Conservation (phyloP, 2,329 filamentous ascomycete genomes). For the Bipolaris oryzae region DNA sequence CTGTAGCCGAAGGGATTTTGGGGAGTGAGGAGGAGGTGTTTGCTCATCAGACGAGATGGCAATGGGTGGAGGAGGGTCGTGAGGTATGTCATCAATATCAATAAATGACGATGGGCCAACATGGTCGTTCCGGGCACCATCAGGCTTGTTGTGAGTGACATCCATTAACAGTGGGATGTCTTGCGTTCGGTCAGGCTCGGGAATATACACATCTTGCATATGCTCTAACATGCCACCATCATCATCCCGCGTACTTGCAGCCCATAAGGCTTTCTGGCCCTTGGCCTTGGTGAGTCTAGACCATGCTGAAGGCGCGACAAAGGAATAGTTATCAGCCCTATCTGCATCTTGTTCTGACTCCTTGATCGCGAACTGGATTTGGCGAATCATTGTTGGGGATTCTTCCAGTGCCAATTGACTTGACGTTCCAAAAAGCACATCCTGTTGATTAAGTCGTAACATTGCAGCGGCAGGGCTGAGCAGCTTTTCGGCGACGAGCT, state of each 20-base stretch:
- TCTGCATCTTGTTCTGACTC: constrained; percentile 41
- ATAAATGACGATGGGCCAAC: constrained; percentile 13
- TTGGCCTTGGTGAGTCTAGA: constrained; percentile 24
- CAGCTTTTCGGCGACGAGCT: constrained; percentile 41
- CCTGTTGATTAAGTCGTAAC: constrained; percentile 37
- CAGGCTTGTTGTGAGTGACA: constrained; percentile 13
- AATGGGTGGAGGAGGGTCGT: constrained; percentile 7
- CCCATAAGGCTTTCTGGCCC: constrained; percentile 40
- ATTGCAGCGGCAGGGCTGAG: constrained; percentile 45
- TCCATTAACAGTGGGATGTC: constrained; percentile 40
- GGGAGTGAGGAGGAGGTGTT: constrained; percentile 17
- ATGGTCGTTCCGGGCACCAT: neutral
- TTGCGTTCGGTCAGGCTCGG: constrained; percentile 40
- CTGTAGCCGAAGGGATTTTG: neutral
- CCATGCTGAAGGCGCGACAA: constrained; percentile 18
- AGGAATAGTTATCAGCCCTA: neutral
- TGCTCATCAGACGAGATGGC: constrained; percentile 33
- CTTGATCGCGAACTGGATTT: constrained; percentile 44
- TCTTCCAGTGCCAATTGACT: constrained; percentile 49
- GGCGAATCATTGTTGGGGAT: constrained; percentile 44
- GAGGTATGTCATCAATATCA: constrained; percentile 30
- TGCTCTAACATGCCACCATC: constrained; percentile 39
- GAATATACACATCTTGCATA: constrained; percentile 33
- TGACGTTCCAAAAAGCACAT: constrained; percentile 50
- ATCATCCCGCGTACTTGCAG: constrained; percentile 42